These are phyloP conservation scores for Pyricularia pennisetigena DNA, from an alignment of 2,329 filamentous ascomycete genomes.

Conservation along the genomic window DNA sequence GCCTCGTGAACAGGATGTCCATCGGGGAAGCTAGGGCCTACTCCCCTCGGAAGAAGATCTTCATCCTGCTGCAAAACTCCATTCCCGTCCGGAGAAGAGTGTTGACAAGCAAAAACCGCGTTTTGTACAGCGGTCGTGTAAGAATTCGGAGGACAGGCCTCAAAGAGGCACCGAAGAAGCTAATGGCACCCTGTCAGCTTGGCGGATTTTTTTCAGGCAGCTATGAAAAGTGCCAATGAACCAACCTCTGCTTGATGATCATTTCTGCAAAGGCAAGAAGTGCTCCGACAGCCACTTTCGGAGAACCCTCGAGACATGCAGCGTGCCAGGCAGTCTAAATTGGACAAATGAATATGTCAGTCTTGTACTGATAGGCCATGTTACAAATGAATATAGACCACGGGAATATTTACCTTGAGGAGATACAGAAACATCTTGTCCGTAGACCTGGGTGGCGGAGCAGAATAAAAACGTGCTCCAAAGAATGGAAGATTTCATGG, in stretches of 20 bases:
- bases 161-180: slow-evolving; percentile 3
- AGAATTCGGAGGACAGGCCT: neutral
- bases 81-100: neutral
- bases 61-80: neutral
- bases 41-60: neutral
- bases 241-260: neutral
- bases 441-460: neutral
- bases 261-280: slow-evolving; percentile 2
- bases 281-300: slow-evolving; percentile 2
- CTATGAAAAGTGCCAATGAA: neutral
- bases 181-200: neutral
- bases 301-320: neutral
- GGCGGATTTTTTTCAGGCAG: neutral
- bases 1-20: neutral
- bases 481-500: slow-evolving; percentile 5
- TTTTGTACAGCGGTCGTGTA: slow-evolving; percentile 2
- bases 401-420: neutral
- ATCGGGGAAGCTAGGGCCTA: neutral
- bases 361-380: neutral
- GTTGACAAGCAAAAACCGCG: neutral
- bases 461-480: slow-evolving; percentile 3
- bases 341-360: neutral
- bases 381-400: neutral
- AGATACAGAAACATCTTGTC: neutral
- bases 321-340: neutral